Percentiles rank a stretch among this genome's conserved stretches.
Evolutionary conservation across 2,329 filamentous ascomycete genomes (phyloP).

Genomic region (Botrytis pseudocinerea): DNA sequence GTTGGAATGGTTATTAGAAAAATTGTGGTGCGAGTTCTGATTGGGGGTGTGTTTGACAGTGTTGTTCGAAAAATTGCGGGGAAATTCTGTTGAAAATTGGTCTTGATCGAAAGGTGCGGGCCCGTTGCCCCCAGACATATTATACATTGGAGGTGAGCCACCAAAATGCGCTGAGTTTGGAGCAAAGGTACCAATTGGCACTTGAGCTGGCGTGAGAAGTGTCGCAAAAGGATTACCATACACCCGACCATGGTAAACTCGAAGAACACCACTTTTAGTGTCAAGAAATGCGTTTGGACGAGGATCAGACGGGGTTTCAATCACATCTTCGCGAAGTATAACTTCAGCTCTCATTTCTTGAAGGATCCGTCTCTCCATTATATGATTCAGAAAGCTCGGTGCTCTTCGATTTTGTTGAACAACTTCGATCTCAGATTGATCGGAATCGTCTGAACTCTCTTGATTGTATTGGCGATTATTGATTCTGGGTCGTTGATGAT

Average conservation of each 20-base stretch:
- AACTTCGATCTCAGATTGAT: neutral
- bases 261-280: slow-evolving; percentile 51
- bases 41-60: slow-evolving; percentile 4
- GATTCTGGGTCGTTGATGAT: neutral
- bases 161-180: slow-evolving; percentile 34
- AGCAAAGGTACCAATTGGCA: slow-evolving; percentile 45
- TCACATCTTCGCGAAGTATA: slow-evolving; percentile 51
- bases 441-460: slow-evolving; percentile 3
- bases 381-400: neutral
- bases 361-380: slow-evolving; percentile 19
- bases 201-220: slow-evolving; percentile 48
- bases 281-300: slow-evolving; percentile 62
- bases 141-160: slow-evolving; percentile 35
- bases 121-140: neutral
- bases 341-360: slow-evolving; percentile 22
- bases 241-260: slow-evolving; percentile 57
- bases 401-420: neutral
- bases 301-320: slow-evolving; percentile 55
- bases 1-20: slow-evolving; percentile 5
- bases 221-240: slow-evolving; percentile 54
- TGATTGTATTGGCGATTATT: slow-evolving; percentile 8
- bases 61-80: neutral
- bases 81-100: neutral
- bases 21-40: slow-evolving; percentile 8
- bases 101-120: slow-evolving; percentile 5